Evolutionary conservation across 2,329 filamentous ascomycete species (phyloP).

Genomic region (Stachybotrys chartarum): DNA sequence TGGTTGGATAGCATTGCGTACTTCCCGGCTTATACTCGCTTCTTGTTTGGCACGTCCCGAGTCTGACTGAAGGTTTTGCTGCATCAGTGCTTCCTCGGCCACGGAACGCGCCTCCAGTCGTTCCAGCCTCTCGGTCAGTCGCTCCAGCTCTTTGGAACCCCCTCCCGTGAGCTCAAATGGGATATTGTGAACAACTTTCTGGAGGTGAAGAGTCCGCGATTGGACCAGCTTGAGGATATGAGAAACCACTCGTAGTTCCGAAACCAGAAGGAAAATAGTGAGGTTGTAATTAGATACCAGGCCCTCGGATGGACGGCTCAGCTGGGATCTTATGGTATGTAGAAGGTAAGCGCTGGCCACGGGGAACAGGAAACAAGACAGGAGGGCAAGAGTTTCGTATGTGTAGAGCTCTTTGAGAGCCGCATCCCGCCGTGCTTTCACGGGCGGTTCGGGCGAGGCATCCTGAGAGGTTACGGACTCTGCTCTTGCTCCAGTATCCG

Average conservation of each 20-base stretch:
- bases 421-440: constrained; percentile 19
- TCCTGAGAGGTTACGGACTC: constrained; percentile 9
- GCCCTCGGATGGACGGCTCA: constrained; percentile 77
- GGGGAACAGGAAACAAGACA: constrained; percentile 74
- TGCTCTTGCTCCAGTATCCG: constrained; percentile 19
- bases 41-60: constrained; percentile 30
- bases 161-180: constrained; percentile 28
- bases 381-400: constrained; percentile 68
- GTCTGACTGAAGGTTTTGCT: constrained; percentile 22
- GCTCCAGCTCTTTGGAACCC: constrained; percentile 38
- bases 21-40: constrained; percentile 43
- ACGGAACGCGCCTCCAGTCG: constrained; percentile 54
- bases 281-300: constrained; percentile 90
- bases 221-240: constrained; percentile 78
- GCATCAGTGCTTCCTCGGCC: constrained; percentile 13
- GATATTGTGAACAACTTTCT: constrained; percentile 59
- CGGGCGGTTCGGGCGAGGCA: constrained; percentile 2
- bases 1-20: constrained; percentile 62
- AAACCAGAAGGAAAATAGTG: constrained; percentile 79
- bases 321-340: constrained; percentile 70
- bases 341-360: constrained; percentile 75
- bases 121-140: constrained; percentile 59
- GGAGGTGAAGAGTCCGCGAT: constrained; percentile 71
- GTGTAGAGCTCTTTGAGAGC: constrained; percentile 59
- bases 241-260: constrained; percentile 75